These are phyloP conservation scores for Trichoderma parareesei DNA, from an alignment of 495 filamentous ascomycete genomes.

Conservation along the genomic window DNA sequence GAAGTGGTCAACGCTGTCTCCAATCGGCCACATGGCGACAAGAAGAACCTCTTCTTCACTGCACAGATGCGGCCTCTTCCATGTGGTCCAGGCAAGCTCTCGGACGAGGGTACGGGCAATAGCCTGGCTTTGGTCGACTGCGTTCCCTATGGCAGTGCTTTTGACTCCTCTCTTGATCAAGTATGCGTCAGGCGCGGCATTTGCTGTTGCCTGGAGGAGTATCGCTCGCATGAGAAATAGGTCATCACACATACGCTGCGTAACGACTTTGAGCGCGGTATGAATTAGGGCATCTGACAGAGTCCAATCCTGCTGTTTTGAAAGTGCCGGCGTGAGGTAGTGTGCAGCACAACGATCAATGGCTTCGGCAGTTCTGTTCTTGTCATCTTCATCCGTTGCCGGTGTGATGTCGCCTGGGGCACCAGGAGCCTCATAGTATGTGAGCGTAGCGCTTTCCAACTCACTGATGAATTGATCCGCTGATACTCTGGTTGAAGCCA, in stretches of 20 bases:
- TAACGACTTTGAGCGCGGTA: constrained; percentile 39
- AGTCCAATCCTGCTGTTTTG: constrained; percentile 16
- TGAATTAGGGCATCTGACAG: constrained; percentile 30
- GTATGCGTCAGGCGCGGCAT: neutral
- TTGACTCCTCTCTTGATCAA: constrained; percentile 15
- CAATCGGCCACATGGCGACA: constrained; percentile 60
- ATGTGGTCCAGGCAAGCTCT: constrained; percentile 51
- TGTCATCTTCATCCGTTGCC: constrained; percentile 25
- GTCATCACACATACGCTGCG: constrained; percentile 40
- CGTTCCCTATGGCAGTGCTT: constrained; percentile 11
- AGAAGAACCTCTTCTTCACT: constrained; percentile 52
- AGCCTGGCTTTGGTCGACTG: constrained; percentile 18
- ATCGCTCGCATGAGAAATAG: constrained; percentile 34
- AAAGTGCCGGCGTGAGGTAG: constrained; percentile 31
- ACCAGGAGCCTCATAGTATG: constrained; percentile 36
- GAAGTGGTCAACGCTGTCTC: constrained; percentile 43
- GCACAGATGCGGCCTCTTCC: constrained; percentile 53
- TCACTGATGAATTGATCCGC: constrained; percentile 32
- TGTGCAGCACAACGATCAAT: constrained; percentile 42
- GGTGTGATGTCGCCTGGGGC: neutral
- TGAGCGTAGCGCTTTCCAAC: constrained; percentile 35
- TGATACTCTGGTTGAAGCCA: constrained; percentile 28
- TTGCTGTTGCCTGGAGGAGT: constrained; percentile 9
- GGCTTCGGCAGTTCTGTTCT: constrained; percentile 29
- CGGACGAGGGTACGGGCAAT: constrained; percentile 34